phyloP scores from a whole-genome alignment of 2,329 filamentous ascomycete genomes.

The Aspergillus eucalypticola region DNA sequence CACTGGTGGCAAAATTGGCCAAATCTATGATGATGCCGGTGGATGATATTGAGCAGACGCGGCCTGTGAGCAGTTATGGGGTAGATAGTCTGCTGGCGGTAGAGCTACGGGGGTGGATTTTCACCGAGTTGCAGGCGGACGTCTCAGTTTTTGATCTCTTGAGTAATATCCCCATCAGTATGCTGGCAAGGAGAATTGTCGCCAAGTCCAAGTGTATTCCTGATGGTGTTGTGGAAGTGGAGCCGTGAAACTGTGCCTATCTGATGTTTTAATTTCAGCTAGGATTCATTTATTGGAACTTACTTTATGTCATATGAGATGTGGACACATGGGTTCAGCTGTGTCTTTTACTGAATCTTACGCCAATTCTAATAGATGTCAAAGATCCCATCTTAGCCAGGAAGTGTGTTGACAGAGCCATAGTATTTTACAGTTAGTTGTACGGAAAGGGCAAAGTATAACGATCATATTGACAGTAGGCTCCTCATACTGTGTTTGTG shows the following conservation, averaged over 20 bases:
- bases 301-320: too few species aligned
- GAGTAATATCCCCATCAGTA: not conserved
- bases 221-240: not conserved
- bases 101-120: not conserved
- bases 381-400: too few species aligned
- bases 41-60: not conserved
- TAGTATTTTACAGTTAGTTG: too few species aligned
- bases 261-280: too few species aligned
- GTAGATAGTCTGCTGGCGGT: conserved; percentile 4
- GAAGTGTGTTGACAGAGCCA: too few species aligned
- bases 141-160: not conserved
- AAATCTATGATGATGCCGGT: not conserved
- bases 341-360: too few species aligned
- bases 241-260: not conserved
- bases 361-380: too few species aligned
- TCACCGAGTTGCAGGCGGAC: not conserved
- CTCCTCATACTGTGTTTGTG: too few species aligned
- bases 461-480: too few species aligned
- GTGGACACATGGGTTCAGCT: too few species aligned
- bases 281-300: too few species aligned
- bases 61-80: not conserved
- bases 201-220: not conserved
- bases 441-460: too few species aligned
- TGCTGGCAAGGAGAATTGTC: not conserved
- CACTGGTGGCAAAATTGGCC: not conserved